These are phyloP conservation scores for Pterulicium gracile DNA, from an alignment of 1,284 basidiomycete species.

Conservation along the genomic window DNA sequence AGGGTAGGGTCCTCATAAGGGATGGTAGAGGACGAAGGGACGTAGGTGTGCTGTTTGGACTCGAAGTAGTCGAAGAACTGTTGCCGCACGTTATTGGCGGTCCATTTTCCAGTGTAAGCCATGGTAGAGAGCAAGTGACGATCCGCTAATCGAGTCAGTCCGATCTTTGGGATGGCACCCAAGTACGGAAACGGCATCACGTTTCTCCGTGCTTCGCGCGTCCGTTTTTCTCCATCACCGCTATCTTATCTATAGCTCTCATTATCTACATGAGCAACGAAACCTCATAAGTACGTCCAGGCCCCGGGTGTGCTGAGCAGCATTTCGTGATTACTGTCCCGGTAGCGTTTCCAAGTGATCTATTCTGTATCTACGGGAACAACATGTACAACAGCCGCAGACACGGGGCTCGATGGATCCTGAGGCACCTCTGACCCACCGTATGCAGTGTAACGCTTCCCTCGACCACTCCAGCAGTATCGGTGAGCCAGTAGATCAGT, in stretches of 20 bases:
- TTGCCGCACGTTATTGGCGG: constrained; percentile 70
- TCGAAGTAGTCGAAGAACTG: constrained; percentile 71
- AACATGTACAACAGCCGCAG: constrained; percentile 20
- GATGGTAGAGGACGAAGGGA: constrained; percentile 89
- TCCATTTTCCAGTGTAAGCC: constrained; percentile 25
- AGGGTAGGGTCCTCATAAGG: constrained; percentile 92
- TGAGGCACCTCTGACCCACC: constrained; percentile 37
- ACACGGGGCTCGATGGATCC: too few relatives aligned
- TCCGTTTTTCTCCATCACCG: not conserved
- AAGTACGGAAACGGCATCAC: not conserved
- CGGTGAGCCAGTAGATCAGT: constrained; percentile 49
- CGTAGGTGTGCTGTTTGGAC: constrained; percentile 76
- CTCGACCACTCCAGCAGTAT: constrained; percentile 53
- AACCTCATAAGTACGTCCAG: not conserved
- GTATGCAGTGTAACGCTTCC: too few relatives aligned
- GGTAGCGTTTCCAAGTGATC: constrained; percentile 4
- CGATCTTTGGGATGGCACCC: not conserved
- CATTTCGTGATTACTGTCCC: not conserved
- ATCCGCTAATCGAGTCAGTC: not conserved
- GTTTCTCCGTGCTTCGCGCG: not conserved
- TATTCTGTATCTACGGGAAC: constrained; percentile 6
- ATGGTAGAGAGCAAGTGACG: not conserved
- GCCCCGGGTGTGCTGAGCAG: not conserved
- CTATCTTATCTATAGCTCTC: not conserved
- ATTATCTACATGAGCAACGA: not conserved